phyloP scores from a whole-genome alignment of 1,139 yeast genomes.

The Starmera stellimalicola region DNA sequence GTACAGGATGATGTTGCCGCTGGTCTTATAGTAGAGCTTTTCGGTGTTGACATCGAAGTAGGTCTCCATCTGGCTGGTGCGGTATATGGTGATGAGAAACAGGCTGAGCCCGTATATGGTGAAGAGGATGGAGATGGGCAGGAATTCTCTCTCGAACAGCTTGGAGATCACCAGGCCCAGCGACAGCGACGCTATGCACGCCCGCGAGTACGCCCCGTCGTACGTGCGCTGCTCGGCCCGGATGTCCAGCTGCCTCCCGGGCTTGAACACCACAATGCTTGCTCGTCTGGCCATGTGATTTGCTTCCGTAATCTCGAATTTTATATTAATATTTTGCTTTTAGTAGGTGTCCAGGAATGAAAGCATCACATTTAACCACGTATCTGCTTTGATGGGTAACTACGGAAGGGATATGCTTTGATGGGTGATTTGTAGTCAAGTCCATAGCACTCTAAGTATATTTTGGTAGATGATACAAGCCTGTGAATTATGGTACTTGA shows the following conservation, averaged over 20 bases:
- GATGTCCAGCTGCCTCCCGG: conserved; percentile 9
- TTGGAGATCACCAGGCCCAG: conserved; percentile 14
- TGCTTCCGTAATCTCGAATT: too few species aligned
- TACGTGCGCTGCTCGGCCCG: conserved; percentile 19
- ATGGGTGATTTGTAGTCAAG: too few species aligned
- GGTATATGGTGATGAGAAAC: conserved; percentile 9
- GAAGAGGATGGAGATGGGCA: conserved; percentile 15
- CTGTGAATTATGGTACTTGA: too few species aligned
- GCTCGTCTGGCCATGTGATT: too few species aligned
- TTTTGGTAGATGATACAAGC: too few species aligned
- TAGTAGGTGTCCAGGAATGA: too few species aligned
- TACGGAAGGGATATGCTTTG: too few species aligned
- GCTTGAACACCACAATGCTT: background rate
- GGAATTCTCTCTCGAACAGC: conserved; percentile 13
- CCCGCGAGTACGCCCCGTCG: conserved; percentile 18
- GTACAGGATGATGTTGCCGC: conserved; percentile 14
- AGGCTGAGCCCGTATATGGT: conserved; percentile 14
- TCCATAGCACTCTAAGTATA: too few species aligned
- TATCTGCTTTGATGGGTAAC: too few species aligned
- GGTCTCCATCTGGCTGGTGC: conserved; percentile 9
- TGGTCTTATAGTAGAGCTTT: conserved; percentile 13
- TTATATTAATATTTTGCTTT: too few species aligned
- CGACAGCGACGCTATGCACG: conserved; percentile 14
- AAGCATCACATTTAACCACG: too few species aligned
- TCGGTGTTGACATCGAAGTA: conserved; percentile 7